phyloP scores from a whole-genome alignment of 176 grass and related monocot genomes.

The Phoenix dactylifera region DNA sequence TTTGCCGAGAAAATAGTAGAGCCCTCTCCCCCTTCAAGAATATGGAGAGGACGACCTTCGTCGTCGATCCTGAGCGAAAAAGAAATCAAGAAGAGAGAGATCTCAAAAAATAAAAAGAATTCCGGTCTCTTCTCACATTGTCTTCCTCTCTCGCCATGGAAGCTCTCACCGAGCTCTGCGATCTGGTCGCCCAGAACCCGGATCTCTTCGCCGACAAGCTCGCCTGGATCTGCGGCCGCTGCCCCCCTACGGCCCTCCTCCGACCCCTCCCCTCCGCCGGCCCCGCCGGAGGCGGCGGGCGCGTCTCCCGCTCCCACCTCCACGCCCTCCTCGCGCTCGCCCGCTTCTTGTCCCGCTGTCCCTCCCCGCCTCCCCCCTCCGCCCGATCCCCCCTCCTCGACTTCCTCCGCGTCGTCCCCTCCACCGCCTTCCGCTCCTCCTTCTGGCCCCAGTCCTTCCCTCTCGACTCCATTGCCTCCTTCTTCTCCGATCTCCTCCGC shows the following conservation, averaged over 20 bases:
- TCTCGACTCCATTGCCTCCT: conserved; percentile 23
- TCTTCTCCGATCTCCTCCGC: conserved; percentile 55
- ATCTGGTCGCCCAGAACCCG: conserved; percentile 77
- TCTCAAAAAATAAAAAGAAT: too few relatives aligned
- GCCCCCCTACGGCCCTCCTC: conserved; percentile 12
- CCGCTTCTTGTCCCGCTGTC: conserved; percentile 41
- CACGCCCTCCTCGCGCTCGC: conserved; percentile 76
- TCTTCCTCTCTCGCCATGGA: conserved; percentile 39
- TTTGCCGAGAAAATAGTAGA: too few relatives aligned
- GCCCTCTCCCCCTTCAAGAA: too few relatives aligned
- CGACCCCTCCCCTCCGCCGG: neutral
- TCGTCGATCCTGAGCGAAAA: too few relatives aligned
- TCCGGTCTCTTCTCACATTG: too few relatives aligned
- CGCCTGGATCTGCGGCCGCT: conserved; percentile 88
- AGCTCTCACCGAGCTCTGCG: conserved; percentile 90
- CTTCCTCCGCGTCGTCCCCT: conserved; percentile 48
- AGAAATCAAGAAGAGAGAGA: too few relatives aligned
- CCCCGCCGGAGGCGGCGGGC: neutral
- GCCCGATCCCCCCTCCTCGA: conserved; percentile 40
- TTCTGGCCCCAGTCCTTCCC: conserved; percentile 68
- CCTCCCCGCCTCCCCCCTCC: neutral
- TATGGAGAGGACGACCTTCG: too few relatives aligned
- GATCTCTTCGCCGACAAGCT: conserved; percentile 95
- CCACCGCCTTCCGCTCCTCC: conserved; percentile 34
- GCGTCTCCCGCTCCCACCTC: conserved; percentile 20